phyloP scores from a whole-genome alignment of 108 stramenopile genomes.

The Nannochloropsis salina region DNA sequence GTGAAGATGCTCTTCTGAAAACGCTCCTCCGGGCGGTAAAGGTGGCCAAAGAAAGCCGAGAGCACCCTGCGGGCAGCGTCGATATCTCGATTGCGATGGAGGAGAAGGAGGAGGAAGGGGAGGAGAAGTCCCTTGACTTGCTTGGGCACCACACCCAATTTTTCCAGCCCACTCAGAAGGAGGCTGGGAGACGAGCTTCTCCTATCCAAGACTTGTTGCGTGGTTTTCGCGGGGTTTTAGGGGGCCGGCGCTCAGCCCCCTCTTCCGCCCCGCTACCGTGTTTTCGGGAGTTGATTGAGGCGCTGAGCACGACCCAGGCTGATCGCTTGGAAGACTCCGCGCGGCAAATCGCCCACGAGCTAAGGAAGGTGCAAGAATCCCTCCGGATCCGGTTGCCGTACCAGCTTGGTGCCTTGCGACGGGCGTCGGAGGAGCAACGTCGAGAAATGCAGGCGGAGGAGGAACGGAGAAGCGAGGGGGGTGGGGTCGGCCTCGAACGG shows the following conservation, averaged over 20 bases:
- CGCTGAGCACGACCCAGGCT: not conserved
- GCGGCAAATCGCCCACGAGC: not conserved
- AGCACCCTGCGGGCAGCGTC: not conserved
- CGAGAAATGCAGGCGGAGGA: not conserved
- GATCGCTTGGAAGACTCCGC: not conserved
- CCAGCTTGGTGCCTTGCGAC: not conserved
- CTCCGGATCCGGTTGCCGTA: not conserved
- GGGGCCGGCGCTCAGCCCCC: not conserved
- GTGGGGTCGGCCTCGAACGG: not conserved
- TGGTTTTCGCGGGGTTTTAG: not conserved
- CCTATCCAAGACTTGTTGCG: not conserved
- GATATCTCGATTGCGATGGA: not conserved
- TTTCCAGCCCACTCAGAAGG: too few relatives aligned
- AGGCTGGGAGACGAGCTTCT: not conserved
- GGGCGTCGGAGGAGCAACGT: not conserved
- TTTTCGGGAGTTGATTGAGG: not conserved
- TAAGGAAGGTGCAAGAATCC: not conserved
- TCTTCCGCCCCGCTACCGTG: not conserved
- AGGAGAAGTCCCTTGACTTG: not conserved
- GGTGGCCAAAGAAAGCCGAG: not conserved
- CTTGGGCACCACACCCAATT: not conserved
- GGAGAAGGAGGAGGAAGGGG: slow-evolving; percentile 19
- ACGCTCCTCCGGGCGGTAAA: not conserved
- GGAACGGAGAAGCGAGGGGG: not conserved
- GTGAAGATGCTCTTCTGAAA: not conserved